These are phyloP conservation scores for Jamesozyma hellenica DNA, from an alignment of 805 yeast genomes.

Conservation along the genomic window DNA sequence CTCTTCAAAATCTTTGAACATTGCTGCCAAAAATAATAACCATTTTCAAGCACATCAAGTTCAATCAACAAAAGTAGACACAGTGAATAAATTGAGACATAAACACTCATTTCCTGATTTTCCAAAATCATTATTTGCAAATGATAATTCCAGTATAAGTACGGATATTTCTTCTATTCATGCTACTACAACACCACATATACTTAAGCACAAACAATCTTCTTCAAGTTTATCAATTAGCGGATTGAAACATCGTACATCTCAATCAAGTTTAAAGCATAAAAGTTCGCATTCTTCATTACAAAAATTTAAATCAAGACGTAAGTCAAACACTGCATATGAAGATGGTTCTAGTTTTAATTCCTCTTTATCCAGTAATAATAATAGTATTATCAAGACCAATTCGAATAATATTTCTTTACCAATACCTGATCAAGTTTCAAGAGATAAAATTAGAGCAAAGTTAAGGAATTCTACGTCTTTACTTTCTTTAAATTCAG, in stretches of 20 bases:
- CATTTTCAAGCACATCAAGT: neutral
- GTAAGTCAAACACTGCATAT: constrained; percentile 16
- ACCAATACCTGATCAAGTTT: constrained; percentile 47
- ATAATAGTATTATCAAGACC: constrained; percentile 7
- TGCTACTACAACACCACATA: neutral
- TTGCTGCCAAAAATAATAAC: neutral
- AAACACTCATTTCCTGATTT: constrained; percentile 19
- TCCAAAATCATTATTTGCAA: constrained; percentile 12
- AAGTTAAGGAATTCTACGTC: constrained; percentile 38
- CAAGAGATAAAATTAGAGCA: constrained; percentile 44
- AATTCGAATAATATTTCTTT: constrained; percentile 36
- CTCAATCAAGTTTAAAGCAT: constrained; percentile 22
- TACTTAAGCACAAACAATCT: constrained; percentile 15
- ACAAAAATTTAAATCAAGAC: constrained; percentile 22
- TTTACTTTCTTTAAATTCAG: constrained; percentile 22
- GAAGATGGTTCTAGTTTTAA: constrained; percentile 8
- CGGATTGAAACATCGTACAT: constrained; percentile 15
- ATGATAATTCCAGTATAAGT: neutral
- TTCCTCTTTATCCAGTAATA: constrained; percentile 3
- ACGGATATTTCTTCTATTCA: neutral
- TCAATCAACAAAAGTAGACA: neutral
- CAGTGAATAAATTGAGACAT: constrained; percentile 7
- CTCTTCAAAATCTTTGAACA: neutral
- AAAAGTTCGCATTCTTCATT: constrained; percentile 28
- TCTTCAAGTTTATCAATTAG: constrained; percentile 16